phyloP scores from a whole-genome alignment of 2,329 filamentous ascomycete genomes.

The Talaromyces marneffei region DNA sequence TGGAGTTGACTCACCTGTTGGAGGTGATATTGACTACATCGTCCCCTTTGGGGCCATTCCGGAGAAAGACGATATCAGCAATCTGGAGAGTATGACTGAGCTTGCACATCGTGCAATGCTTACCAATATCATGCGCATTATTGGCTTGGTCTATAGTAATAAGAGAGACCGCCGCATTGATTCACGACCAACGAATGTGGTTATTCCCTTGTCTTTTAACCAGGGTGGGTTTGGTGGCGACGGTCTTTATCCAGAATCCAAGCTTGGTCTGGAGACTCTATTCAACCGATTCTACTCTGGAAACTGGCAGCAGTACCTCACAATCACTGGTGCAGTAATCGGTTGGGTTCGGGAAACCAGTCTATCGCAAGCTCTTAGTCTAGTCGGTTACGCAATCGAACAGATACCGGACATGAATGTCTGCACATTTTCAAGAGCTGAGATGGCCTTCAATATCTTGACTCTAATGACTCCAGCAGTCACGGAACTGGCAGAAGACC shows the following conservation, averaged over 20 bases:
- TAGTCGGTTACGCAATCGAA: slow-evolving; percentile 94
- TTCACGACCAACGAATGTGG: slow-evolving; percentile 91
- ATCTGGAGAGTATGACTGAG: slow-evolving; percentile 93
- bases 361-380: slow-evolving; percentile 95
- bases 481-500: slow-evolving; percentile 87
- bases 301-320: slow-evolving; percentile 94
- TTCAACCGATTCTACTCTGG: slow-evolving; percentile 99
- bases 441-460: slow-evolving; percentile 98
- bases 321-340: slow-evolving; percentile 95
- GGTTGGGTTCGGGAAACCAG: slow-evolving; percentile 98
- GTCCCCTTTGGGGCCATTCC: slow-evolving; percentile 96
- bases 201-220: slow-evolving; percentile 92
- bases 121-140: slow-evolving; percentile 86
- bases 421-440: slow-evolving; percentile 95
- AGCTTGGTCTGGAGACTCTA: slow-evolving; percentile 90
- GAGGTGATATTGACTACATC: slow-evolving; percentile 91
- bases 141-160: slow-evolving; percentile 83
- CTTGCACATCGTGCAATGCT: slow-evolving; percentile 98
- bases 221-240: slow-evolving; percentile 98
- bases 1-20: slow-evolving; percentile 91
- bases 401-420: slow-evolving; percentile 68
- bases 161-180: slow-evolving; percentile 84
- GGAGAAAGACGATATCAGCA: slow-evolving; percentile 93
- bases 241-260: slow-evolving; percentile 96
- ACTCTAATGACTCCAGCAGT: slow-evolving; percentile 91